phyloP scores from a whole-genome alignment of 202 grass and related monocot species.

The Carex arenaria region DNA sequence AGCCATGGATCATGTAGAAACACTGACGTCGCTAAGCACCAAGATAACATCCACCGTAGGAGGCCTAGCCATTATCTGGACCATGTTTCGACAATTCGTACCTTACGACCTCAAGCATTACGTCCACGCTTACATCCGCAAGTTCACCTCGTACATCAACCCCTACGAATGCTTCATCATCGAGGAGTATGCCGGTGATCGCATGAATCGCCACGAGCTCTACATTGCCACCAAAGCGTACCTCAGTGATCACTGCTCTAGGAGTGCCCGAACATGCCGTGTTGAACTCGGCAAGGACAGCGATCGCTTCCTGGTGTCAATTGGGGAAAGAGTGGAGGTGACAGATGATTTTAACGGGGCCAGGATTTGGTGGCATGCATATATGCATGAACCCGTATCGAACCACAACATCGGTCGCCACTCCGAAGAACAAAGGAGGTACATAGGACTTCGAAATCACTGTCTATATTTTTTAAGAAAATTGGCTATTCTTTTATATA shows the following conservation, averaged over 20 bases:
- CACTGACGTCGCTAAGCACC: conserved; percentile 5
- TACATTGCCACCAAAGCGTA: conserved; percentile 42
- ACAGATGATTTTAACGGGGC: conserved; percentile 22
- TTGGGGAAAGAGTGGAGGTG: conserved; percentile 42
- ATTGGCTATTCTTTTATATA: too few relatives aligned
- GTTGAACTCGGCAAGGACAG: conserved; percentile 37
- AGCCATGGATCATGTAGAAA: neutral
- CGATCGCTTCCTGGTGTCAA: conserved; percentile 22
- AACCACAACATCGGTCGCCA: neutral
- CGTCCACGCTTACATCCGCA: neutral
- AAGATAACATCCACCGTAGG: conserved; percentile 28
- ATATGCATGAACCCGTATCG: neutral
- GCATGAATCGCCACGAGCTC: conserved; percentile 38
- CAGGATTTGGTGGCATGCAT: conserved; percentile 39
- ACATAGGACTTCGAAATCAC: neutral
- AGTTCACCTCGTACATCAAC: conserved; percentile 26
- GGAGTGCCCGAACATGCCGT: conserved; percentile 12
- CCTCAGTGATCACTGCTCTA: conserved; percentile 36
- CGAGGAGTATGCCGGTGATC: conserved; percentile 33
- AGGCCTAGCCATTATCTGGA: conserved; percentile 38
- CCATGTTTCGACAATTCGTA: conserved; percentile 30
- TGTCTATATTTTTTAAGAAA: too few relatives aligned
- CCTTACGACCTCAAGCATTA: conserved; percentile 1
- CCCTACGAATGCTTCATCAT: conserved; percentile 49
- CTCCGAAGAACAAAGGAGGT: neutral